These are phyloP conservation scores for Mortierella sp. DNA, from an alignment of 371 early-diverging fungal species.

Conservation along the genomic window DNA sequence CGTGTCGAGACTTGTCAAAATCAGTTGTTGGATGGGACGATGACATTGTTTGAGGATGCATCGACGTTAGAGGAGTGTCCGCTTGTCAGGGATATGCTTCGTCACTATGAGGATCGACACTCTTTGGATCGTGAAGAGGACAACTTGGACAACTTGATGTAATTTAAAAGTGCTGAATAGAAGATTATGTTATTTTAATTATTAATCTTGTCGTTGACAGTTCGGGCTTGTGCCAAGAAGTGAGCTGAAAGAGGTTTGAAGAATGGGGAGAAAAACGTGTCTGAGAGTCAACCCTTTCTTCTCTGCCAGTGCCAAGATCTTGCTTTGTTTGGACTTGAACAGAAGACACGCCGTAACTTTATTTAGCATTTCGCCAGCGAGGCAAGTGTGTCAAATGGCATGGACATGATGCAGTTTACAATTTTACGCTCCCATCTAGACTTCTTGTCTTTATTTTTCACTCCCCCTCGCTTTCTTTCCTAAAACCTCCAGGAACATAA, in stretches of 20 bases:
- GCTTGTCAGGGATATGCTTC: conserved; percentile 7
- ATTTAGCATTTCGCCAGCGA: neutral
- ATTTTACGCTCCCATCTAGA: neutral
- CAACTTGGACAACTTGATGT: neutral
- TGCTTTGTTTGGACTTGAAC: neutral
- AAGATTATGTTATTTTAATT: neutral
- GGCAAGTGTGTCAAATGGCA: neutral
- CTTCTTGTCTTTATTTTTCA: neutral
- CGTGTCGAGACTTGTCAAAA: conserved; percentile 21
- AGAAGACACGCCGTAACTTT: neutral
- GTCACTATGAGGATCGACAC: neutral
- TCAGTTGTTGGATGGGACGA: conserved; percentile 14
- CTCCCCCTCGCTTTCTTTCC: neutral
- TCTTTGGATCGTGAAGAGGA: conserved; percentile 4
- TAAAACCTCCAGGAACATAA: neutral
- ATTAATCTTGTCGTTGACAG: neutral
- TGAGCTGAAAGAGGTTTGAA: neutral
- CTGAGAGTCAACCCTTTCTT: neutral
- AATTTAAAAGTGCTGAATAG: neutral
- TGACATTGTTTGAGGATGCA: conserved; percentile 22
- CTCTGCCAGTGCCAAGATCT: neutral
- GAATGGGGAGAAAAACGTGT: neutral
- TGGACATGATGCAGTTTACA: neutral
- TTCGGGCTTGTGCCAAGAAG: neutral
- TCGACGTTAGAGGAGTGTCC: conserved; percentile 10